These are phyloP conservation scores for Cryptococcus sp. DNA, from an alignment of 1,284 basidiomycete genomes.

Conservation along the genomic window DNA sequence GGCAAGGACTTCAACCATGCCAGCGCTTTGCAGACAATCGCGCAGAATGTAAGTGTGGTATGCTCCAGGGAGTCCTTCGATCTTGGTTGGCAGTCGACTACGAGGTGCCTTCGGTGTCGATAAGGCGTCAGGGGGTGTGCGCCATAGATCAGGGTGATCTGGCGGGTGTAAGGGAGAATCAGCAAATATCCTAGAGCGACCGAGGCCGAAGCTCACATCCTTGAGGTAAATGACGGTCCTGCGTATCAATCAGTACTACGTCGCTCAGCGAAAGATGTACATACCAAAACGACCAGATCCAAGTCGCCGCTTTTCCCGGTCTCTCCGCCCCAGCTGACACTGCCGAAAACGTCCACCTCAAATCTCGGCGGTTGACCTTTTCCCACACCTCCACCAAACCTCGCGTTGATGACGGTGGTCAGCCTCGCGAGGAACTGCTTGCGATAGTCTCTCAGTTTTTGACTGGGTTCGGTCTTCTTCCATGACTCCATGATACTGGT, in stretches of 20 bases:
- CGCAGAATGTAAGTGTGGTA: slow-evolving; percentile 42
- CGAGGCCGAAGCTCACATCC: slow-evolving; percentile 35
- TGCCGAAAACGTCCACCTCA: slow-evolving; percentile 53
- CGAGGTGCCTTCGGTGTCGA: neutral
- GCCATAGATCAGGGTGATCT: slow-evolving; percentile 31
- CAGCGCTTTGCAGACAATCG: slow-evolving; percentile 17
- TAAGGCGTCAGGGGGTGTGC: slow-evolving; percentile 7
- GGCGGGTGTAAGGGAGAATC: neutral
- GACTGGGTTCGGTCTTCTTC: slow-evolving; percentile 24
- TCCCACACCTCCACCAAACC: slow-evolving; percentile 11
- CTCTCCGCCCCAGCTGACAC: slow-evolving; percentile 51
- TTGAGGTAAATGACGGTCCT: slow-evolving; percentile 36
- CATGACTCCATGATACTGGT: slow-evolving; percentile 26
- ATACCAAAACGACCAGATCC: slow-evolving; percentile 47
- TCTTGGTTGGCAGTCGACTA: slow-evolving; percentile 3
- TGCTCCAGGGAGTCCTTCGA: slow-evolving; percentile 24
- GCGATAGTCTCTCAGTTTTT: slow-evolving; percentile 14
- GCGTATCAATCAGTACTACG: slow-evolving; percentile 9
- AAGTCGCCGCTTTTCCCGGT: slow-evolving; percentile 45
- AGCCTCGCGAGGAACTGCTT: slow-evolving; percentile 18
- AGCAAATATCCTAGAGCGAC: neutral
- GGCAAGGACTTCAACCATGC: slow-evolving; percentile 25
- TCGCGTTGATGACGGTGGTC: slow-evolving; percentile 19
- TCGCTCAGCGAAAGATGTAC: slow-evolving; percentile 2
- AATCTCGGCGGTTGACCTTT: slow-evolving; percentile 22